Percentiles rank a stretch among this genome's conserved stretches.
These are phyloP conservation scores for Colletotrichum euphorbiae DNA, from an alignment of 2,329 filamentous ascomycete genomes.

Conservation along the genomic window DNA sequence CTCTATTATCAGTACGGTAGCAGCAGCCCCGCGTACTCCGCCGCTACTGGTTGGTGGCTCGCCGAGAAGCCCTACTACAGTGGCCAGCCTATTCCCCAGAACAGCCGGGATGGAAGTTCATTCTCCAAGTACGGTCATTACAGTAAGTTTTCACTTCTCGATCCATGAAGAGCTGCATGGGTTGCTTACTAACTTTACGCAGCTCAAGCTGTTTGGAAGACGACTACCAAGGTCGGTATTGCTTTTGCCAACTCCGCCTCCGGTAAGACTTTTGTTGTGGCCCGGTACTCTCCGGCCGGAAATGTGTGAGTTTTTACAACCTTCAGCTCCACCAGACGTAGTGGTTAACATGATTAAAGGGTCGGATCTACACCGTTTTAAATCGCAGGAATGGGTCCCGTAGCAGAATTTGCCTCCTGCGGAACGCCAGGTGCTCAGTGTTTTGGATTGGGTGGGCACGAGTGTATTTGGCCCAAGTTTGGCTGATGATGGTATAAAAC, in stretches of 20 bases:
- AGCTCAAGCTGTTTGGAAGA: constrained; percentile 47
- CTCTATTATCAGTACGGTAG: constrained; percentile 19
- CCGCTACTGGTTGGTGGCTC: constrained; percentile 14
- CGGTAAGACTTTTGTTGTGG: constrained; percentile 48
- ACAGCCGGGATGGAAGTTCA: neutral
- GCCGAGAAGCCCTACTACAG: constrained; percentile 16
- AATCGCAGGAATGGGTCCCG: too few species aligned
- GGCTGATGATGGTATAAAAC: neutral
- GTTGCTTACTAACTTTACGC: neutral
- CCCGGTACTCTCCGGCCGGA: constrained; percentile 48
- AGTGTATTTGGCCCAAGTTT: neutral
- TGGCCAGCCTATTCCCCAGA: neutral
- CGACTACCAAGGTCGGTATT: constrained; percentile 47
- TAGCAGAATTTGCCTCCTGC: too few species aligned
- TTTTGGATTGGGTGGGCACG: too few species aligned
- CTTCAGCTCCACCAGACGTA: too few species aligned
- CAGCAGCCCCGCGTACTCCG: neutral
- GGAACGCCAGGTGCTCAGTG: too few species aligned
- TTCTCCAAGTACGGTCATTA: constrained; percentile 44
- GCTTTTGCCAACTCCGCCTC: constrained; percentile 44
- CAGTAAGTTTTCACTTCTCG: constrained; percentile 31
- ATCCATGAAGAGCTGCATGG: accelerated
- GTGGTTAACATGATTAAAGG: neutral
- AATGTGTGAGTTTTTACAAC: constrained; percentile 41
- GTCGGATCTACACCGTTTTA: constrained; percentile 1